Conservation (phyloP, 371 early-diverging fungal species). For the Choanephora cucurbitarum region DNA sequence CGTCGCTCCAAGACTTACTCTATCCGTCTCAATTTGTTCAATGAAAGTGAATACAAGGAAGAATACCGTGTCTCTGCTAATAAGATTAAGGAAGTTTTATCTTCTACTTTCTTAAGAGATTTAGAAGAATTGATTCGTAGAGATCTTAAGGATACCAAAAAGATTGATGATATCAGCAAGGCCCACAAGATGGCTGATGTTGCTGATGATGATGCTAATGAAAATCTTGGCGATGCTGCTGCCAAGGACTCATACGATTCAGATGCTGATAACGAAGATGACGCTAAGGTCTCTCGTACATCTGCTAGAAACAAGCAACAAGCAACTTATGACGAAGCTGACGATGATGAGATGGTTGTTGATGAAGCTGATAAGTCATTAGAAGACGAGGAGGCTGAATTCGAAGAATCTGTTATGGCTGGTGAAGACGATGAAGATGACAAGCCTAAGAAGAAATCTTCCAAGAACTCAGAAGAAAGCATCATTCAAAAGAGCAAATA, state of each 20-base stretch:
- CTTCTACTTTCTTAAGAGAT: conserved; percentile 66
- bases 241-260: conserved; percentile 36
- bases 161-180: conserved; percentile 43
- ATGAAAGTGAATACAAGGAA: conserved; percentile 69
- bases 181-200: conserved; percentile 36
- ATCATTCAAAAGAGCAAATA: conserved; percentile 59
- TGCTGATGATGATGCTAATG: conserved; percentile 32
- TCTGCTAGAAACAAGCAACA: conserved; percentile 63
- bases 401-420: conserved; percentile 53
- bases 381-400: conserved; percentile 58
- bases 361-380: conserved; percentile 57
- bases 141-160: conserved; percentile 66
- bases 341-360: conserved; percentile 53
- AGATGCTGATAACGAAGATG: conserved; percentile 66
- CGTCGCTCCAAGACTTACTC: conserved; percentile 71
- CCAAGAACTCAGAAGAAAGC: conserved; percentile 26
- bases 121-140: conserved; percentile 68
- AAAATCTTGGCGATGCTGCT: conserved; percentile 54
- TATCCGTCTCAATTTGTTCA: conserved; percentile 85
- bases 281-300: conserved; percentile 68
- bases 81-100: conserved; percentile 76
- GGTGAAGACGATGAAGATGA: conserved; percentile 62
- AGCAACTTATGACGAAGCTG: conserved; percentile 76
- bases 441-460: conserved; percentile 35
- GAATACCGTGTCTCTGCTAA: conserved; percentile 76